Conservation (phyloP, 2,329 filamentous ascomycete genomes). For the Trichoderma afroharzianum region DNA sequence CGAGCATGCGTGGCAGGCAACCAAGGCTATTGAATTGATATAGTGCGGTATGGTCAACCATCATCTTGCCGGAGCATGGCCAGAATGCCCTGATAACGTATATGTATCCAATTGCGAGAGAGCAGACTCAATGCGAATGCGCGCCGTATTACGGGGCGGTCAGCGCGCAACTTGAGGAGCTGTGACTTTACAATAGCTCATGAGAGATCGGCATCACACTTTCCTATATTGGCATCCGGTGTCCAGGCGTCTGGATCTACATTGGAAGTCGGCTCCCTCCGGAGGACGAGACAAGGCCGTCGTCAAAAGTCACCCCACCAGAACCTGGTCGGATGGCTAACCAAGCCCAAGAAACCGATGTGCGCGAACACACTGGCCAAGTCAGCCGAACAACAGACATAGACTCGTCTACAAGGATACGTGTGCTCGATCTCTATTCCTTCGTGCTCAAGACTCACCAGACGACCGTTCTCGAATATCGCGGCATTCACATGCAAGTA, state of each 20-base stretch:
- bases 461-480: not conserved
- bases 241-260: not conserved
- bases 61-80: not conserved
- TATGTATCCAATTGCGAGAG: not conserved
- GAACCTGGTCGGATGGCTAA: not conserved
- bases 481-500: not conserved
- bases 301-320: not conserved
- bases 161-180: not conserved
- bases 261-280: constrained; percentile 1
- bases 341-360: not conserved
- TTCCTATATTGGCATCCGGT: not conserved
- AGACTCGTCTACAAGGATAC: not conserved
- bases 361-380: not conserved
- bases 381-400: not conserved
- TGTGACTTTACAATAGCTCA: not conserved
- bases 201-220: not conserved
- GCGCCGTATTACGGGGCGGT: not conserved
- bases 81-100: not conserved
- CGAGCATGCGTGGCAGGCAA: not conserved
- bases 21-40: not conserved
- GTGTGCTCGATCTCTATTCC: not conserved
- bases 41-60: not conserved
- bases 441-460: not conserved
- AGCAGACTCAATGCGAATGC: not conserved
- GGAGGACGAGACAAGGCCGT: constrained; percentile 1